These are phyloP conservation scores for Sextonia rubra DNA, from an alignment of 164 flowering plant genomes.

Conservation along the genomic window DNA sequence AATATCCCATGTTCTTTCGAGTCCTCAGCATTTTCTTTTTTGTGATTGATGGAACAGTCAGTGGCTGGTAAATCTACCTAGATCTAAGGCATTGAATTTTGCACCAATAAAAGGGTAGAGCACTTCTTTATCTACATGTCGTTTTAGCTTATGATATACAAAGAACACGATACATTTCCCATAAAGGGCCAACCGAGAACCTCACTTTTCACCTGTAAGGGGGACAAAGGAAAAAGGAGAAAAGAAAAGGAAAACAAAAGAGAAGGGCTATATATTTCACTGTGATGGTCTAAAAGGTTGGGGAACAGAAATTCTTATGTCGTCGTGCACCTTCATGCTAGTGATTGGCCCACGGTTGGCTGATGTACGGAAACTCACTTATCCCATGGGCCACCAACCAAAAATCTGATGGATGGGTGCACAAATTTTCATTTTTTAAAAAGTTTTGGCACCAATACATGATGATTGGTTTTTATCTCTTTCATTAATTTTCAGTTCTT, in stretches of 20 bases:
- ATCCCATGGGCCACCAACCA: too few species aligned
- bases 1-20: not conserved
- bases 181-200: not conserved
- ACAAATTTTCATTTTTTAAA: too few species aligned
- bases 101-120: not conserved
- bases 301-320: too few species aligned
- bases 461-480: too few species aligned
- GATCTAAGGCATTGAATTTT: not conserved
- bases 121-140: not conserved
- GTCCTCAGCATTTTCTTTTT: not conserved
- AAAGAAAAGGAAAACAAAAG: not conserved
- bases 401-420: too few species aligned
- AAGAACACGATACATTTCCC: not conserved
- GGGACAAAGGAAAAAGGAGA: not conserved
- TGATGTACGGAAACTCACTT: too few species aligned
- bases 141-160: not conserved
- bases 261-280: not conserved
- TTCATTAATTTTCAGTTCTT: too few species aligned
- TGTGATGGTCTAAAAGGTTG: too few species aligned
- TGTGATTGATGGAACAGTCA: not conserved
- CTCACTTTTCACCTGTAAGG: not conserved
- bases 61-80: not conserved
- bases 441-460: too few species aligned
- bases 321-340: too few species aligned
- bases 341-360: too few species aligned